Evolutionary conservation across 345 rosid species (phyloP).

Genomic region (Arabis alpina): DNA sequence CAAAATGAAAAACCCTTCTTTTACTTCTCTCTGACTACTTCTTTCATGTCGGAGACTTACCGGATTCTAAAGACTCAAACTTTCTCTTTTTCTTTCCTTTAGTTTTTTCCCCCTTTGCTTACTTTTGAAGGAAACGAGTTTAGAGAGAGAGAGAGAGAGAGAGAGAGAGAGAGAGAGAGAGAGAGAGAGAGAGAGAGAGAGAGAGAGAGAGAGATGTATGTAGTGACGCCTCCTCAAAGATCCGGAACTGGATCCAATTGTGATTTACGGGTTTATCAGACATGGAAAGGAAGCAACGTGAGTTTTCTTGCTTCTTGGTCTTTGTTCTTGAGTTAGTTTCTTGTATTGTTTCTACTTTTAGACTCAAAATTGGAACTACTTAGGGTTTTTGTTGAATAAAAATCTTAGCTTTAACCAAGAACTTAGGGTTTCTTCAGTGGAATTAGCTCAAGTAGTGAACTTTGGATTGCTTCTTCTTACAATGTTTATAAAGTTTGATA

Average conservation of each 20-base stretch:
- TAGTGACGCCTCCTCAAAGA: slow-evolving; percentile 83
- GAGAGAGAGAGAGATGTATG: slow-evolving; percentile 71
- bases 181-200: too few species aligned
- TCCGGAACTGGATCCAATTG: slow-evolving; percentile 61
- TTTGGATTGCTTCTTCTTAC: background rate
- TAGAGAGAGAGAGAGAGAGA: slow-evolving; percentile 38
- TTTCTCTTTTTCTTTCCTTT: slow-evolving; percentile 8
- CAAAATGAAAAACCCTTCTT: background rate
- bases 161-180: too few species aligned
- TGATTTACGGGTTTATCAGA: slow-evolving; percentile 71
- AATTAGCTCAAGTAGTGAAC: background rate
- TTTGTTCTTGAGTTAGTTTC: slow-evolving; percentile 6
- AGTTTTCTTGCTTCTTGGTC: slow-evolving; percentile 37
- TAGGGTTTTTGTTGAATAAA: slow-evolving; percentile 7
- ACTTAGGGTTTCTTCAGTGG: background rate
- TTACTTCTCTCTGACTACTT: slow-evolving; percentile 22
- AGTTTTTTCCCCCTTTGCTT: slow-evolving; percentile 32
- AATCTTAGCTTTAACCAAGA: slow-evolving; percentile 23
- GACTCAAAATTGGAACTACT: slow-evolving; percentile 27
- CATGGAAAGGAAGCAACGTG: slow-evolving; percentile 97
- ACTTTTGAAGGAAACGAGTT: slow-evolving; percentile 31
- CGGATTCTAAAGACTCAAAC: slow-evolving; percentile 18
- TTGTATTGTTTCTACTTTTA: background rate
- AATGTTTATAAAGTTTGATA: slow-evolving; percentile 12
- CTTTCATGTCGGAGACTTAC: slow-evolving; percentile 32